phyloP scores from a whole-genome alignment of 2,329 filamentous ascomycete species.

The Aspergillus carbonarius region DNA sequence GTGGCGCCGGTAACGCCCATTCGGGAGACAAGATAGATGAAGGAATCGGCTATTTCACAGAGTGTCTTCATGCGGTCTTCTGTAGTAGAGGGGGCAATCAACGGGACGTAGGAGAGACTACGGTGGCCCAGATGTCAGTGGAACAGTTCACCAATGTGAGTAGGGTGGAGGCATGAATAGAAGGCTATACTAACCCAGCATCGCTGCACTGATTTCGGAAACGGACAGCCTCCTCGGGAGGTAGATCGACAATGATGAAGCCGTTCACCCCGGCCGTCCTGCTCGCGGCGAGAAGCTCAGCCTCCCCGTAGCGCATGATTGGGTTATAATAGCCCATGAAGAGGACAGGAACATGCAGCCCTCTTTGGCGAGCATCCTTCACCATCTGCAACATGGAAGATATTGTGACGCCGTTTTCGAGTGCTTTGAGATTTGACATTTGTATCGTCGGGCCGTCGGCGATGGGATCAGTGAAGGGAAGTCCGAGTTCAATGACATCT shows the following conservation, averaged over 20 bases:
- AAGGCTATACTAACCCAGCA: slow-evolving; percentile 59
- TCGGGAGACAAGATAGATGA: slow-evolving; percentile 93
- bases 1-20: slow-evolving; percentile 91
- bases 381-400: slow-evolving; percentile 77
- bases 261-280: slow-evolving; percentile 83
- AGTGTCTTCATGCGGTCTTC: slow-evolving; percentile 87
- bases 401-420: slow-evolving; percentile 83
- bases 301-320: slow-evolving; percentile 85
- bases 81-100: slow-evolving; percentile 88
- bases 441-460: slow-evolving; percentile 95
- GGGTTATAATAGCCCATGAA: slow-evolving; percentile 99
- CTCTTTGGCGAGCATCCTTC: slow-evolving; percentile 69
- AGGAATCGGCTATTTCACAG: slow-evolving; percentile 91
- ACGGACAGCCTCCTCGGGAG: slow-evolving; percentile 89
- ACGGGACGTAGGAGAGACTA: slow-evolving; percentile 86
- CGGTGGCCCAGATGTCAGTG: background rate
- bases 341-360: slow-evolving; percentile 76
- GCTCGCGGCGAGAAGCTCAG: slow-evolving; percentile 76
- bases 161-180: no score
- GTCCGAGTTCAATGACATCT: slow-evolving; percentile 92
- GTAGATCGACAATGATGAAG: slow-evolving; percentile 94
- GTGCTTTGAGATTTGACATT: slow-evolving; percentile 80
- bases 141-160: background rate
- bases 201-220: slow-evolving; percentile 82
- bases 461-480: slow-evolving; percentile 95